A percentile compares a stretch with the other conserved stretches of the same genome.
These are phyloP conservation scores for Trichophyton mentagrophytes DNA, from an alignment of 2,329 filamentous ascomycete species.

Conservation along the genomic window DNA sequence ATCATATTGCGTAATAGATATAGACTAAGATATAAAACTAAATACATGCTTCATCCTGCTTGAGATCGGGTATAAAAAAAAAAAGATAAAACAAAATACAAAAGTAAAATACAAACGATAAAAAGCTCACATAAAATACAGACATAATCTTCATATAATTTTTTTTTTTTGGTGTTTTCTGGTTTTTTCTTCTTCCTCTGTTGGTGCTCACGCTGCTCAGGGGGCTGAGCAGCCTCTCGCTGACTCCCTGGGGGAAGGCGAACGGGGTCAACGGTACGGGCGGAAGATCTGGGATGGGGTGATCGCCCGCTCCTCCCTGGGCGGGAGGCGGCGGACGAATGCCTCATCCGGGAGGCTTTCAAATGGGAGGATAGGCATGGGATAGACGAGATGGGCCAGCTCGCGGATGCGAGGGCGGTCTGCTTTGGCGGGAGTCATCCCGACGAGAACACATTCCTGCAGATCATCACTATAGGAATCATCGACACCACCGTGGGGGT, in stretches of 20 bases:
- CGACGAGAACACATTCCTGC: neutral
- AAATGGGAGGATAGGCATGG: neutral
- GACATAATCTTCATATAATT: neutral
- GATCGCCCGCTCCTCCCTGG: neutral
- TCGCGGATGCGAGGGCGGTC: constrained; percentile 3
- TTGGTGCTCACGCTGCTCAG: neutral
- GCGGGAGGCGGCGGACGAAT: neutral
- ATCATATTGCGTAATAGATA: neutral
- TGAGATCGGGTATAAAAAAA: neutral
- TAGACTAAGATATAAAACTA: neutral
- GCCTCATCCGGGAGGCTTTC: neutral
- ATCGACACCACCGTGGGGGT: constrained; percentile 5
- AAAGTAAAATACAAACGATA: too few relatives aligned
- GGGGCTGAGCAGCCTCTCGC: neutral
- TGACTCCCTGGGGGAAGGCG: neutral
- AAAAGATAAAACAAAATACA: neutral
- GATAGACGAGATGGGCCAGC: constrained; percentile 2
- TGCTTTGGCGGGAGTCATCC: neutral
- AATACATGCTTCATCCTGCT: neutral
- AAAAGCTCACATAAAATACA: neutral
- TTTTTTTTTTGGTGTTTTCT: neutral
- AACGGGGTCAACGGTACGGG: neutral
- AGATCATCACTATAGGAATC: constrained; percentile 1
- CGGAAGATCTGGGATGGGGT: neutral
- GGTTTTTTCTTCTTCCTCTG: neutral